phyloP scores from a whole-genome alignment of 1,284 basidiomycete species.

The Microbotryum violaceum region DNA sequence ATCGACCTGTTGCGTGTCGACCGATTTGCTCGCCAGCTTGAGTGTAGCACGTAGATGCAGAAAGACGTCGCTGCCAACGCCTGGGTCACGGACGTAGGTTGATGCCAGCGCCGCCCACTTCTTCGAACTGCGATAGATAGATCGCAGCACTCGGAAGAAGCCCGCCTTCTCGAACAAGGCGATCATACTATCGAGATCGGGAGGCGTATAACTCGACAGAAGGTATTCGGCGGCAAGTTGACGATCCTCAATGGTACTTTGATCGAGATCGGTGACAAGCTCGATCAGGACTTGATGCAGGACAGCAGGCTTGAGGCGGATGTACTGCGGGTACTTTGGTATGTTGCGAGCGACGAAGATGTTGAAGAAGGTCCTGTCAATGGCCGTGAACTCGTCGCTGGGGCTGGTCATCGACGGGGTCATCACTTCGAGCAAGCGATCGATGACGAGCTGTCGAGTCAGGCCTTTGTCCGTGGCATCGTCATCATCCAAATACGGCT shows the following conservation, averaged over 20 bases:
- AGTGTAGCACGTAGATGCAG: constrained; percentile 21
- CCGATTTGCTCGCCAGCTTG: constrained; percentile 13
- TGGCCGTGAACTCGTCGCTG: constrained; percentile 43
- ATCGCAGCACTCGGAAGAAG: constrained; percentile 82
- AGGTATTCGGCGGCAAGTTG: constrained; percentile 92
- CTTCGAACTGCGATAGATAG: constrained; percentile 65
- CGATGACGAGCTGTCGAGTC: constrained; percentile 73
- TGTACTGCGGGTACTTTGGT: constrained; percentile 90
- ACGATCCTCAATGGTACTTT: constrained; percentile 76
- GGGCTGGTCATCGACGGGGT: constrained; percentile 43
- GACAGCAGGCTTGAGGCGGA: constrained; percentile 59
- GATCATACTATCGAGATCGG: constrained; percentile 62
- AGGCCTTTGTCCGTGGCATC: constrained; percentile 47
- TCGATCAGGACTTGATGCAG: constrained; percentile 69
- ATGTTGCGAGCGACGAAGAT: constrained; percentile 96
- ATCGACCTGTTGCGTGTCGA: not conserved
- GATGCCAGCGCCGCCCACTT: constrained; percentile 67
- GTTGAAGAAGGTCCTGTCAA: constrained; percentile 72
- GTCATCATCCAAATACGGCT: constrained; percentile 77
- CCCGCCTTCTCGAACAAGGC: constrained; percentile 68
- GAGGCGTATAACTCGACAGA: constrained; percentile 82
- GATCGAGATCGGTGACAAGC: constrained; percentile 65
- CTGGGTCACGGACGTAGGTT: constrained; percentile 68
- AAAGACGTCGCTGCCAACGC: constrained; percentile 58
- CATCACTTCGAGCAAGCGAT: constrained; percentile 74